Evolutionary conservation across 768 basidiomycete species (phyloP), one percentile per base, ranked within the genome.

Genomic region (Russula emetica): DNA sequence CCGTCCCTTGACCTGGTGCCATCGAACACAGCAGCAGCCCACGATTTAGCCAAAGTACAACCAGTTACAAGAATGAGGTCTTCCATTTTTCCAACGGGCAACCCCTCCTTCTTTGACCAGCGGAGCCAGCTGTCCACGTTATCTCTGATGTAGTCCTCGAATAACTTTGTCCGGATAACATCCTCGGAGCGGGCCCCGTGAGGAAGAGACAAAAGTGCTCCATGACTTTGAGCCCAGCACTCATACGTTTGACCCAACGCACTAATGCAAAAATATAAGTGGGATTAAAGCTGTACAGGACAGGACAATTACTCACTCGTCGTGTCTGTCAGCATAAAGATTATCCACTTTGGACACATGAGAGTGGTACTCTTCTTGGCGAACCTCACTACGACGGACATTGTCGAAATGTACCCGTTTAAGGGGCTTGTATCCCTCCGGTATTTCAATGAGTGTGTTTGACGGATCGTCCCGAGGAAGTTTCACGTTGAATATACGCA

Each of bases 401-500:
- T 52, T 32, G 28, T 10, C 10, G 20, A 5, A 51, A 4, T 28
- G 8, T 20, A 3, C 8, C 8, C 1, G 28, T 4, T 52, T 18
- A 1, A 52, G 18, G n/a, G 1, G 28, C 18, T 52, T 3, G 51
- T 52, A 52, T 9, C 20, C 3, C 2, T 32, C 51, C 9, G 28
- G 28, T 11, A 2, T 10, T 47, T 32, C 49, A 3, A 47, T 1
- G 13, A 11, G 40, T 10, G 1, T 2, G 26, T 64, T 53, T 6
- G 10, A 60, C 5, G 58, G 51, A 36, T 60, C 3, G n/a, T 55
- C 7, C 38, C 54, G 49, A 1, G 44, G 45, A 28, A 55, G 60
- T 0, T 47, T 59, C 13, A 56, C 59, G 11, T 68, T 70, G 61
- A 67, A 70, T 32, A 70, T 55, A 26, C 62, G 62, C 50, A 44